Evolutionary conservation across 2,329 filamentous ascomycete species (phyloP).

Genomic region (Colletotrichum sp.): DNA sequence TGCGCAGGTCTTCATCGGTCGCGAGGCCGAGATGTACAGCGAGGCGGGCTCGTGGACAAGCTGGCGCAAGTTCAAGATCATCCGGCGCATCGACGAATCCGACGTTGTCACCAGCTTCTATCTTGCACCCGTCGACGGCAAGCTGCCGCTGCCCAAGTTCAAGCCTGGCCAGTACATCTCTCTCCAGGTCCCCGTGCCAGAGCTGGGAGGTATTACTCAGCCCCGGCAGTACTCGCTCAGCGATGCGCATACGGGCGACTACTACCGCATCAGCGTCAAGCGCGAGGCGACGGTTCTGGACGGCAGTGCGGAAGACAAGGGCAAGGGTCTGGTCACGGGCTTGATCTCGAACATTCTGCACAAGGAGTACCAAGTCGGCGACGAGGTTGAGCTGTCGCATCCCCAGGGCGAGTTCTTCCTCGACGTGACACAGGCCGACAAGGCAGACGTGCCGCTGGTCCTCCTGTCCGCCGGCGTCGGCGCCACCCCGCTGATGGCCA

Average conservation of each 20-base stretch:
- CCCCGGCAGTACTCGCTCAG: slow-evolving; percentile 79
- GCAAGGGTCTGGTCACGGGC: slow-evolving; percentile 43
- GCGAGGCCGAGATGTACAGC: slow-evolving; percentile 68
- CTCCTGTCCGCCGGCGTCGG: slow-evolving; percentile 74
- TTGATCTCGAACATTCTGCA: slow-evolving; percentile 61
- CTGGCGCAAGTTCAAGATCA: slow-evolving; percentile 61
- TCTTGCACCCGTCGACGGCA: slow-evolving; percentile 67
- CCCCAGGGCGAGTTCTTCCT: slow-evolving; percentile 68
- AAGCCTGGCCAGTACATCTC: slow-evolving; percentile 78
- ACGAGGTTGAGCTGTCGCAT: slow-evolving; percentile 59
- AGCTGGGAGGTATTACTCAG: slow-evolving; percentile 65
- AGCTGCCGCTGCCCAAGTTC: slow-evolving; percentile 59
- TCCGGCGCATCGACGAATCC: slow-evolving; percentile 66
- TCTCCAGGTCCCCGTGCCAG: slow-evolving; percentile 65
- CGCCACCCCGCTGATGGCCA: slow-evolving; percentile 69
- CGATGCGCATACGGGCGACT: slow-evolving; percentile 53
- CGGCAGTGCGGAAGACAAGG: slow-evolving; percentile 34
- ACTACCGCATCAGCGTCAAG: slow-evolving; percentile 80
- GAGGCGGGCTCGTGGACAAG: slow-evolving; percentile 46
- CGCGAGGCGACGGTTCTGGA: slow-evolving; percentile 46
- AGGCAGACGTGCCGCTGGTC: slow-evolving; percentile 59
- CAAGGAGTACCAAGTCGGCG: slow-evolving; percentile 51
- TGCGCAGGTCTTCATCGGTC: slow-evolving; percentile 72
- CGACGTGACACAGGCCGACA: slow-evolving; percentile 45
- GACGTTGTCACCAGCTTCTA: slow-evolving; percentile 71